Base-by-base conservation (phyloP, 768 basidiomycete genomes). In the Suillus placidus region DNA sequence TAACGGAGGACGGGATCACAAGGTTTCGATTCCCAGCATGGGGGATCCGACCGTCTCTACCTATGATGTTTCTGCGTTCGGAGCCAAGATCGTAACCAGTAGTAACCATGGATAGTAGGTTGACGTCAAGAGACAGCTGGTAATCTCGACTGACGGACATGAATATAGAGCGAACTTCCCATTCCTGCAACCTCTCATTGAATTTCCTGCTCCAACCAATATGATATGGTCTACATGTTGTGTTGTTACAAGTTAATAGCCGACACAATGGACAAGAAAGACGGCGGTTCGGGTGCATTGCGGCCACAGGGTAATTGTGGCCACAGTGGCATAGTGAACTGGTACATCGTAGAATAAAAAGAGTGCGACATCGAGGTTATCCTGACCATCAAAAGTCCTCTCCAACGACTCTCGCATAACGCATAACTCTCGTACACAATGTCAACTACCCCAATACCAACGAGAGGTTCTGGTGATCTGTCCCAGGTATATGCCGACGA, bases 401-500 rank as follows among this genome's bases (percentile, higher is more conserved):
- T 20, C 6, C 4, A 40, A 42, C 38, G 26, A 26, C 26, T 30
- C 23, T 40, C 37, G 5, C 57, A 18, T 0, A 26, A 18, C 37
- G 5, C 57, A 18, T 0, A 26, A 18, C 3, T 5, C 23, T 18
- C 16, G 16, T 16, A 26, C 10, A 18, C 16, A 1, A 60, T 60
- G 38, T 18, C 57, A 18, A 60, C 40, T 18, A 60, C 57, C 26
- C 57, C 57, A 18, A 23, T 60, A 30, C 57, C 57, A 40, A 60
- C 57, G 3, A 60, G 57, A 40, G 57, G 57, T 23, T 16, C 18
- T 30, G 38, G 38, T 7, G 57, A 60, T 60, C 26, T 60, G 2
- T 60, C 57, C 5, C 38, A 30, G 38, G 16, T 40, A 26, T 42
- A 60, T 42, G 26, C 26, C 18, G 75, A 76, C 56, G 69, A 76